These are phyloP conservation scores for Gossypium gossypioides DNA, from an alignment of 441 rosid genomes.

Conservation along the genomic window DNA sequence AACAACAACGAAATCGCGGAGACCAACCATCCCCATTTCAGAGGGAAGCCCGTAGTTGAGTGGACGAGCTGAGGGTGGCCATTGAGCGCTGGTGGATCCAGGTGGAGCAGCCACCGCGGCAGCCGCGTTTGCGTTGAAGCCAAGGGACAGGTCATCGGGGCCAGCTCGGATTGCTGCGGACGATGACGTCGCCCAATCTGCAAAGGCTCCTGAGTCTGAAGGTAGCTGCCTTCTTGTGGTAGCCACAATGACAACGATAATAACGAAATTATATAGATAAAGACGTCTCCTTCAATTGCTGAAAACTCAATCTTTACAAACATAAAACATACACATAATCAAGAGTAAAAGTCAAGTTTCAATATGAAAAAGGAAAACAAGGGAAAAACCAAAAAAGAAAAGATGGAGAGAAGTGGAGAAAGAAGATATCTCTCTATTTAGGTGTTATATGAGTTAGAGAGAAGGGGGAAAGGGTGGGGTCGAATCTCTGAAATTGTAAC, in stretches of 20 bases:
- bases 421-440: constrained; percentile 19
- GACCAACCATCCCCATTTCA: constrained; percentile 75
- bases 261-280: not conserved
- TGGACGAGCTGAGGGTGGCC: constrained; percentile 32
- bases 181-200: constrained; percentile 69
- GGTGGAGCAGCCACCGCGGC: constrained; percentile 26
- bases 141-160: constrained; percentile 84
- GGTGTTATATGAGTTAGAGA: constrained; percentile 21
- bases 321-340: not conserved
- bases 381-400: too few relatives aligned
- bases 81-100: constrained; percentile 30
- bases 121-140: constrained; percentile 75
- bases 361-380: not conserved
- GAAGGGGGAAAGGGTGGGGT: constrained; percentile 28
- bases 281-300: not conserved
- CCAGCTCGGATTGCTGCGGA: constrained; percentile 47
- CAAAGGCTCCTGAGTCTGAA: constrained; percentile 85
- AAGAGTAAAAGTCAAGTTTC: not conserved
- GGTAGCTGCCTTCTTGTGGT: constrained; percentile 73
- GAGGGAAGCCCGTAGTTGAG: constrained; percentile 41
- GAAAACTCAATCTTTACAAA: not conserved
- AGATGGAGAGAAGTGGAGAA: not conserved
- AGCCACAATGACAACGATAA: constrained; percentile 68
- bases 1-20: constrained; percentile 64
- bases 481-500: constrained; percentile 32